phyloP scores from a whole-genome alignment of 345 rosid genomes.

The Stellera chamaejasme region DNA sequence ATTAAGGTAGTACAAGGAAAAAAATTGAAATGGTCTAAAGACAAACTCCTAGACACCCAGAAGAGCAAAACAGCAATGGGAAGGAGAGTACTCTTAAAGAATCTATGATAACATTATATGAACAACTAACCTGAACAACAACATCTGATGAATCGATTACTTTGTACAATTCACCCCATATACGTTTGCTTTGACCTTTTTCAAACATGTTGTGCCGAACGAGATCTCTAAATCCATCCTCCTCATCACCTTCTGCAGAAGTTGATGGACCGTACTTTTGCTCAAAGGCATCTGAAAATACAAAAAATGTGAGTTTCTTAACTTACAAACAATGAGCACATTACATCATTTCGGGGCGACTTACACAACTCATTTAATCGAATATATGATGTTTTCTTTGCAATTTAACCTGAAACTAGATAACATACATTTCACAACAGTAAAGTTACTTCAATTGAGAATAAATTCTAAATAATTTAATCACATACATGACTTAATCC shows the following conservation, averaged over 20 bases:
- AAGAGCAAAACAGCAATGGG: neutral
- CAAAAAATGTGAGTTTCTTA: neutral
- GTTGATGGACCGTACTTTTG: constrained; percentile 33
- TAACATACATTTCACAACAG: too few relatives aligned
- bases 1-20: neutral
- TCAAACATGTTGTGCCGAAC: constrained; percentile 97
- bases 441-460: too few relatives aligned
- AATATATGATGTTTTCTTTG: too few relatives aligned
- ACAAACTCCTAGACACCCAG: neutral
- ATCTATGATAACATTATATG: neutral
- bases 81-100: neutral
- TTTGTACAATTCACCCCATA: constrained; percentile 99
- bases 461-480: too few relatives aligned
- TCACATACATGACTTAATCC: too few relatives aligned
- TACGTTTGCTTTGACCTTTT: constrained; percentile 97
- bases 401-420: too few relatives aligned
- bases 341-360: neutral
- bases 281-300: constrained; percentile 58
- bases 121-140: constrained; percentile 63
- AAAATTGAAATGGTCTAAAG: neutral
- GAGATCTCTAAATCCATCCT: constrained; percentile 77
- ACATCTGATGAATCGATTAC: constrained; percentile 96
- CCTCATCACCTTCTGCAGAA: constrained; percentile 48
- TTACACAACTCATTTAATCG: too few relatives aligned
- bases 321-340: neutral